A percentile compares a stretch with the other conserved stretches of the same genome.
Evolutionary conservation across 164 flowering plant genomes (phyloP).

Genomic region (Houttuynia cordata): DNA sequence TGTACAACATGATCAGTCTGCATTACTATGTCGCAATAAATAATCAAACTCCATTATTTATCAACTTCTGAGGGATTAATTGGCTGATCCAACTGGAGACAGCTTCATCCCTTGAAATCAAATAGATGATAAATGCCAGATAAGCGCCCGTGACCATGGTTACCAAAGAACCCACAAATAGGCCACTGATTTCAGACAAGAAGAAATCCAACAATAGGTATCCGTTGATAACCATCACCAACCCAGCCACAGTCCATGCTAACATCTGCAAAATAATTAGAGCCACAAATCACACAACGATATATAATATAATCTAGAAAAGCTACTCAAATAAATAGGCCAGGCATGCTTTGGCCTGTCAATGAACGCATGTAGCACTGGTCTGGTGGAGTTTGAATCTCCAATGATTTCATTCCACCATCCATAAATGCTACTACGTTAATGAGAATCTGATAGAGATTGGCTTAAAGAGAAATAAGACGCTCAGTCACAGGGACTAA

Average conservation of each 20-base stretch:
- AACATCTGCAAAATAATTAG: slow-evolving; percentile 23
- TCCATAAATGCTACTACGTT: no score
- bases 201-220: slow-evolving; percentile 74
- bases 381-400: no score
- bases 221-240: slow-evolving; percentile 80
- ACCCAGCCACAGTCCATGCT: slow-evolving; percentile 72
- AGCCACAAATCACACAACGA: not conserved
- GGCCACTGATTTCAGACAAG: slow-evolving; percentile 53
- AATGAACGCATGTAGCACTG: no score
- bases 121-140: slow-evolving; percentile 54
- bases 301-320: no score
- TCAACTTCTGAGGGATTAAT: not conserved
- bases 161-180: slow-evolving; percentile 36
- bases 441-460: no score
- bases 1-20: no score
- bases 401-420: no score
- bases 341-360: no score
- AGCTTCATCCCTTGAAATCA: slow-evolving; percentile 24
- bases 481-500: no score
- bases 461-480: no score
- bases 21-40: not conserved
- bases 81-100: slow-evolving; percentile 16
- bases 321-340: no score
- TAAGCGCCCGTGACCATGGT: slow-evolving; percentile 40
- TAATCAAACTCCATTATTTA: not conserved